Evolutionary conservation across 139 green algal genomes (phyloP).

Genomic region (Axilococcus clingmanii): DNA sequence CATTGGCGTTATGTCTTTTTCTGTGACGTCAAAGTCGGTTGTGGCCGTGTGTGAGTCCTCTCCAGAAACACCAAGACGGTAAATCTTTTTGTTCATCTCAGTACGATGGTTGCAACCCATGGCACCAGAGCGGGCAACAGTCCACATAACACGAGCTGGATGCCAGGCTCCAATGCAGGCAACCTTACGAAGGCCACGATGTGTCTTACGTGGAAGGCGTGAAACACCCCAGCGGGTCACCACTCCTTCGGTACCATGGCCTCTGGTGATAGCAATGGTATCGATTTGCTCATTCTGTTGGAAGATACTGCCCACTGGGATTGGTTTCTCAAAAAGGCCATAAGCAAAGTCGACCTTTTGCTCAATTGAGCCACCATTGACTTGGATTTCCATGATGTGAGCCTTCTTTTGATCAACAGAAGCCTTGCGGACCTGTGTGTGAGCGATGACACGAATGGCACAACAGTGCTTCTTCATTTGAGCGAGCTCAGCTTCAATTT

Average conservation of each 20-base stretch:
- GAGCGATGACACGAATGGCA: slow-evolving; percentile 81
- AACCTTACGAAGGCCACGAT: slow-evolving; percentile 97
- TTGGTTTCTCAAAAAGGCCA: slow-evolving; percentile 88
- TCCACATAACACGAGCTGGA: slow-evolving; percentile 92
- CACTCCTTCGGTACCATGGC: slow-evolving; percentile 93
- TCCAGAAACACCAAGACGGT: slow-evolving; percentile 95
- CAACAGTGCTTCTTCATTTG: slow-evolving; percentile 90
- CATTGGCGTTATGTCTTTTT: slow-evolving; percentile 99
- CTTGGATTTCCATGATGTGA: slow-evolving; percentile 98
- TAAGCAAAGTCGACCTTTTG: slow-evolving; percentile 97
- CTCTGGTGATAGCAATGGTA: slow-evolving; percentile 94
- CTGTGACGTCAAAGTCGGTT: slow-evolving; percentile 92
- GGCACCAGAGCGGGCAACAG: slow-evolving; percentile 91
- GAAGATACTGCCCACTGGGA: slow-evolving; percentile 85
- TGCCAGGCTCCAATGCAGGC: slow-evolving; percentile 99
- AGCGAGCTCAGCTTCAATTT: slow-evolving; percentile 82
- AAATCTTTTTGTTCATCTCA: slow-evolving; percentile 99
- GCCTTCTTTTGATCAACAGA: slow-evolving; percentile 90
- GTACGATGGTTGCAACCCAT: slow-evolving; percentile 97
- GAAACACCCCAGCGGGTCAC: slow-evolving; percentile 96
- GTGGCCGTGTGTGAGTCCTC: slow-evolving; percentile 70
- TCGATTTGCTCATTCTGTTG: slow-evolving; percentile 96
- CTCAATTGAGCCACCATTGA: slow-evolving; percentile 86
- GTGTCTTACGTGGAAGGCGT: slow-evolving; percentile 97
- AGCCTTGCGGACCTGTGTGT: slow-evolving; percentile 91